Evolutionary conservation across 495 filamentous ascomycete genomes (phyloP), one percentile per base, ranked within the genome.

Genomic region (Aspergillus hancockii): DNA sequence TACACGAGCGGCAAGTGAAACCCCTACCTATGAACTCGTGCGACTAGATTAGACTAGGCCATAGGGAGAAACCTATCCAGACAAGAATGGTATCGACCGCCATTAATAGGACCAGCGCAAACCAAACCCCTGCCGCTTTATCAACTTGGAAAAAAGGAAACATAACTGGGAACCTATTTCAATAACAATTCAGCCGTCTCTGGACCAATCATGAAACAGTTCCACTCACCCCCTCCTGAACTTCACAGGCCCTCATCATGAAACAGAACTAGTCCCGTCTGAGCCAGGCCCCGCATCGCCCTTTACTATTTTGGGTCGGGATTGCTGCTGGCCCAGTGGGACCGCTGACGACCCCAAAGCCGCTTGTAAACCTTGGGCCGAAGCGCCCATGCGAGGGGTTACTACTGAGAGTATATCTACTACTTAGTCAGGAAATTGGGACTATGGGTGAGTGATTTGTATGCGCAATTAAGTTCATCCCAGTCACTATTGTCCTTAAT

Each of bases 231-330:
- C 18, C 34, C 25, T 41, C 52, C 16, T 28, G n/a, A 18, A 4
- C 14, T 18, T 43, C 49, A 34, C 60, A 55, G 40, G 40, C 58
- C 62, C 45, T 60, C 53, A 65, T 58, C 50, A 51, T 66, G 63
- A 63, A 63, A 66, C 63, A 43, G 53, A 31, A 40, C 58, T 57
- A 63, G 43, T 34, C 58, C 57, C 16, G 25, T 59, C 47, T 50
- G 32, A 47, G 58, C 47, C 57, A 8, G 43, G 30, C 30, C 53
- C 55, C 43, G 51, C 51, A 18, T 55, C n/a, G 23, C 54, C 53
- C 41, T 53, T 50, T 16, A 34, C 57, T 22, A 19, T 13, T 52
- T 47, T 50, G n/a, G 47, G 53, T 23, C 30, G 36, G 51, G 22
- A 4, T 49, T 59, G 43, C 49, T 55, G 57, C 50, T 55, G 55